These are phyloP conservation scores for Xylaria acuta DNA, from an alignment of 495 filamentous ascomycete genomes.

Conservation along the genomic window DNA sequence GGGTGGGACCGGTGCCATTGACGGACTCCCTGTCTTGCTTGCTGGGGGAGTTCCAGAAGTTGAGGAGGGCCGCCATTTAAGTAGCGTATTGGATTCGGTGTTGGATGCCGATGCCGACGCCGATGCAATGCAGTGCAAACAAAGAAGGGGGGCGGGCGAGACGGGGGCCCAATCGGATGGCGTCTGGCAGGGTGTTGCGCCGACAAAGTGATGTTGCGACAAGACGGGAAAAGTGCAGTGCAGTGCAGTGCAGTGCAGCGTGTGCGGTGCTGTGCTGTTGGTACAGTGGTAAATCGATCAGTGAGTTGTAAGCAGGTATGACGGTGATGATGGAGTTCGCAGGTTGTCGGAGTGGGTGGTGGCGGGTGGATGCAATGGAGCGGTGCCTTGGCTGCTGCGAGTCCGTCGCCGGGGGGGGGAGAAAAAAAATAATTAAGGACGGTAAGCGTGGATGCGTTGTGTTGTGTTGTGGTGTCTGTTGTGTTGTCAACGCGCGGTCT, in stretches of 20 bases:
- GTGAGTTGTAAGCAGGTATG: not conserved
- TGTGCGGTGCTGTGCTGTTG: not conserved
- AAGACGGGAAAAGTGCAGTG: not conserved
- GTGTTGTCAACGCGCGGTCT: constrained; percentile 14
- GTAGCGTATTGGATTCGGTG: not conserved
- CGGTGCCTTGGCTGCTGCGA: not conserved
- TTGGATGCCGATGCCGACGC: constrained; percentile 2
- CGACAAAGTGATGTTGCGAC: not conserved
- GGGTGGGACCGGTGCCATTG: constrained; percentile 28
- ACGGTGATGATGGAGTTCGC: not conserved
- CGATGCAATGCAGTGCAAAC: constrained; percentile 18
- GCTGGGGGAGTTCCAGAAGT: constrained; percentile 5
- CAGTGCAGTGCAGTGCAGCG: too few relatives aligned
- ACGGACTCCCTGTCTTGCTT: constrained; percentile 15
- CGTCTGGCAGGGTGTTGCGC: constrained; percentile 1
- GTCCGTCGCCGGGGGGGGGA: not conserved
- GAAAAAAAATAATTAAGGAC: too few relatives aligned
- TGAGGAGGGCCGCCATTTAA: constrained; percentile 23
- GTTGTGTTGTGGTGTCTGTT: not conserved
- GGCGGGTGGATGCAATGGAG: not conserved
- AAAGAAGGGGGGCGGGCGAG: not conserved
- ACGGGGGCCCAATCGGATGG: not conserved
- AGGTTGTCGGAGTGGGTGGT: not conserved
- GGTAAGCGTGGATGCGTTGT: not conserved
- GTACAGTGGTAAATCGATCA: not conserved